These are phyloP conservation scores for Asterella californica DNA, from an alignment of 225 moss, liverwort and hornwort genomes.

Conservation along the genomic window DNA sequence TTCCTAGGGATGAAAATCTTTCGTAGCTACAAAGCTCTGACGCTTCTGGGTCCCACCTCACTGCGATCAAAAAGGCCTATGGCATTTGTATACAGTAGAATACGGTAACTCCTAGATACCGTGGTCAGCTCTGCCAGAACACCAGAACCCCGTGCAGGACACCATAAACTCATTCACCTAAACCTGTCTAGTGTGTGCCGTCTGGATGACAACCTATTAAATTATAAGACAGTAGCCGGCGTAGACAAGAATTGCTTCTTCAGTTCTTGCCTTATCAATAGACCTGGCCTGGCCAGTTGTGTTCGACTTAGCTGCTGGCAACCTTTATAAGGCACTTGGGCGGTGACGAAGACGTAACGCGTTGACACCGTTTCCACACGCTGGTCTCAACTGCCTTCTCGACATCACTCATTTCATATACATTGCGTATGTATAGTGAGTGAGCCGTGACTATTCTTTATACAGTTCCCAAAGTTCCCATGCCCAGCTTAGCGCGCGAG, in stretches of 20 bases:
- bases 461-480: too few relatives aligned
- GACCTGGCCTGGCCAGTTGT: neutral
- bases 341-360: neutral
- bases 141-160: neutral
- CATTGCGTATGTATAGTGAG: too few relatives aligned
- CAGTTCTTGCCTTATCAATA: neutral
- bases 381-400: neutral
- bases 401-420: too few relatives aligned
- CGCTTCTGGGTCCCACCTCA: neutral
- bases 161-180: neutral
- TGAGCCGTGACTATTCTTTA: too few relatives aligned
- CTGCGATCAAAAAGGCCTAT: neutral
- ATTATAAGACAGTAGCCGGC: neutral
- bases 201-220: neutral
- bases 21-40: neutral
- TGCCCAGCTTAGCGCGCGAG: too few relatives aligned
- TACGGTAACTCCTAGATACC: neutral
- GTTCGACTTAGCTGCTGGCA: neutral
- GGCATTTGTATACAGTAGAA: too few relatives aligned
- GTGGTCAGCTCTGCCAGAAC: neutral
- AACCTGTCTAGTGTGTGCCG: neutral
- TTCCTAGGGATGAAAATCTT: neutral
- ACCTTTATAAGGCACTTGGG: neutral
- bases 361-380: neutral
- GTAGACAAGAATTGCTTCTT: neutral